phyloP scores from a whole-genome alignment of 2,329 filamentous ascomycete species.

The Aspergillus sp. region DNA sequence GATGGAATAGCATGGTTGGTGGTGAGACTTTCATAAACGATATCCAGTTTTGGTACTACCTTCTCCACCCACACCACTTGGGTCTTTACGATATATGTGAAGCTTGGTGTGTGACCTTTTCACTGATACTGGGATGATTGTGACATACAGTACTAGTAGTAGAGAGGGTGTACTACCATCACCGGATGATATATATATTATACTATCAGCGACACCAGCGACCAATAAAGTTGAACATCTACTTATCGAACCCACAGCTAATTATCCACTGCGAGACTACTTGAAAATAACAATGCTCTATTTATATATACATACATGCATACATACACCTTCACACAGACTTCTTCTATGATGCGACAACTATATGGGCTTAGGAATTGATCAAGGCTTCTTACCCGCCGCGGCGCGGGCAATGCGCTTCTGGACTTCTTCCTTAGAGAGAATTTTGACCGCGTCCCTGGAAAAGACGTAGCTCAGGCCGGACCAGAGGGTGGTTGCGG shows the following conservation, averaged over 20 bases:
- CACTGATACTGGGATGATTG: too few species aligned
- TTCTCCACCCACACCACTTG: too few species aligned
- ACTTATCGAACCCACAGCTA: background rate
- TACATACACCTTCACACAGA: slow-evolving; percentile 4
- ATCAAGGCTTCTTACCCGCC: slow-evolving; percentile 27
- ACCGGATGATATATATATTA: too few species aligned
- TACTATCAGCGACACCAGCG: too few species aligned
- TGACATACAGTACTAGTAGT: too few species aligned
- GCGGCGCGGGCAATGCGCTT: slow-evolving; percentile 36
- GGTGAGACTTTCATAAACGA: too few species aligned
- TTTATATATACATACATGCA: background rate
- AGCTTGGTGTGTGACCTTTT: too few species aligned
- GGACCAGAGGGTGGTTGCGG: slow-evolving; percentile 88
- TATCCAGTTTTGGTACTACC: too few species aligned
- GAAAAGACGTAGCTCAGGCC: slow-evolving; percentile 88
- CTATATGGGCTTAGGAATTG: background rate
- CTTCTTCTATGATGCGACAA: slow-evolving; percentile 4
- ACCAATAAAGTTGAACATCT: background rate
- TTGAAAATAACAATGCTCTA: background rate
- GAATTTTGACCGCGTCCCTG: slow-evolving; percentile 88
- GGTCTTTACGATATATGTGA: too few species aligned
- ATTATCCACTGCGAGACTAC: background rate
- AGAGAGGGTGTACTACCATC: too few species aligned
- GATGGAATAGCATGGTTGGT: background rate
- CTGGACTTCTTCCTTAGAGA: slow-evolving; percentile 53